Percentiles rank a stretch among this genome's conserved stretches.
These are phyloP conservation scores for Phytophthora sp. DNA, from an alignment of 352 stramenopile genomes.

Conservation along the genomic window DNA sequence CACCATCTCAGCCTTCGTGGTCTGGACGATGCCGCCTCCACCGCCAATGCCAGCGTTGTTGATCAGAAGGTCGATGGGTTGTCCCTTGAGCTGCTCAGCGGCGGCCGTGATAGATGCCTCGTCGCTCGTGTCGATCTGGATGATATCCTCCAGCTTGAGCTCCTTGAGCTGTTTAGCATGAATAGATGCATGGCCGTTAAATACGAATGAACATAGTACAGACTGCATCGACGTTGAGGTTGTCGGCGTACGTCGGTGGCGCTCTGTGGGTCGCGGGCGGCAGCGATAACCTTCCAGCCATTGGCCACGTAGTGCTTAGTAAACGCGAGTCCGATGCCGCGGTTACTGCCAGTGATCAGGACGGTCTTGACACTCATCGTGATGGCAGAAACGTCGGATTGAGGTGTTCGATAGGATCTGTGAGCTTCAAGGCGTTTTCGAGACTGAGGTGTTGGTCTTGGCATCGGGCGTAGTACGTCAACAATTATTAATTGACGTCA, in stretches of 20 bases:
- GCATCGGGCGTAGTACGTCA: no score
- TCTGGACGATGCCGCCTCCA: background rate
- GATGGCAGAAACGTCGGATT: no score
- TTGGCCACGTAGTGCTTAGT: constrained; percentile 34
- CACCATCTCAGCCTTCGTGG: background rate
- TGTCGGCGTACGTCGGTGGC: no score
- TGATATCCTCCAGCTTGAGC: background rate
- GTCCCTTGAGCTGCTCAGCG: background rate
- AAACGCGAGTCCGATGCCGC: constrained; percentile 44
- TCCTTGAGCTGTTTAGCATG: background rate
- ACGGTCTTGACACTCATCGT: no score
- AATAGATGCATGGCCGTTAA: background rate
- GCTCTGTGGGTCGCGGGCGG: constrained; percentile 8
- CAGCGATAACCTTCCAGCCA: constrained; percentile 18
- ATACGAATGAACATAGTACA: background rate
- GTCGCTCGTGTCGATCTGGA: background rate
- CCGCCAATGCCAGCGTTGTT: background rate
- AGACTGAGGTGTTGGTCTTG: no score
- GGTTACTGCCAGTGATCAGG: constrained; percentile 16
- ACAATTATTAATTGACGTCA: no score
- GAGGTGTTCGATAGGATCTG: no score
- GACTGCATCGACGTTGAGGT: no score
- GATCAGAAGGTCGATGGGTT: background rate
- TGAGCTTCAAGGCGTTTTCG: no score
- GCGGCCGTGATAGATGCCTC: background rate